Evolutionary conservation across 2,329 filamentous ascomycete genomes (phyloP), one percentile per base, ranked within the genome.

Genomic region (Sclerotinia minor): DNA sequence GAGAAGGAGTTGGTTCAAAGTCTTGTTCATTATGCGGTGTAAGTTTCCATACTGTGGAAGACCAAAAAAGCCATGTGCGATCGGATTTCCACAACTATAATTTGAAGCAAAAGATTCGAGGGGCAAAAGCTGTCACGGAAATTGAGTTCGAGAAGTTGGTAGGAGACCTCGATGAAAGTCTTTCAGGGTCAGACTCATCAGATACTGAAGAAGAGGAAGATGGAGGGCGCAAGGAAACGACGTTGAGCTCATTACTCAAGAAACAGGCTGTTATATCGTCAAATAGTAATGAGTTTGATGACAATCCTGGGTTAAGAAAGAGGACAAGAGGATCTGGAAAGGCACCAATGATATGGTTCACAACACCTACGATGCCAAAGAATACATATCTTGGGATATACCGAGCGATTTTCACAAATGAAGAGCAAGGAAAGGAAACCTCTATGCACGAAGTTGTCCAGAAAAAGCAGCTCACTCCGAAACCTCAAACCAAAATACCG

Each of bases 51-150:
- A 89, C 84, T 13, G 84, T 96, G 9, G 83, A 88, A 69, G 94
- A 98, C 70, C 94, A 98, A 77, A 87, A 92, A 70, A 85, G 87
- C 69, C 95, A 99, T 79, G 88, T 92, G 68, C 91, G 92, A 74
- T 97, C 94, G 13, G 95, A 99, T 76, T 83, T 96, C 60, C 95
- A 99, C 78, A 86, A 90, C 72, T 99, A 97, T 80, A 99, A 99
- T 77, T 80, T 98, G 70, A 98, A 97, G 79, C 91, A 94, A 77
- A 96, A 92, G 81, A 81, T 97, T 67, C 88, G 92, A 58, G 92
- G 92, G 0, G 83, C 84, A 68, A 84, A 84, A 13, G 80, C 91
- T 0, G 89, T 97, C 1, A 86, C 87, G 1, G 95, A 99, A 76
- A 78, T 77, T 9, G 93, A 97, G 45, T 99, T 99, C 73, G 92